These are phyloP conservation scores for Dispira simplex DNA, from an alignment of 192 early-diverging fungal species.

Conservation along the genomic window DNA sequence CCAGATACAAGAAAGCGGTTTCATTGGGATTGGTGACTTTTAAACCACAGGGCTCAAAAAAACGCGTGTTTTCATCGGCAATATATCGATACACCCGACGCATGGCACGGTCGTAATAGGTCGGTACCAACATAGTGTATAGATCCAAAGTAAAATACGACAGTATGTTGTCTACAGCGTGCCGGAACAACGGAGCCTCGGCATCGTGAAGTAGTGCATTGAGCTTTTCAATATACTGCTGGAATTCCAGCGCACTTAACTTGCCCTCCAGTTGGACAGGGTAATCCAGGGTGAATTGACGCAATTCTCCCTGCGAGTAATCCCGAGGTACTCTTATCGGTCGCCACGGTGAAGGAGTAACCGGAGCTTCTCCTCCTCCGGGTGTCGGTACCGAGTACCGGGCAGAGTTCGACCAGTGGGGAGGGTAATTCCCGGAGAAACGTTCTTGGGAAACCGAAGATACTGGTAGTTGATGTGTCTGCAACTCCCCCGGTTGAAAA, in stretches of 20 bases:
- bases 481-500: too few species aligned
- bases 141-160: constrained; percentile 29
- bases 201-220: constrained; percentile 26
- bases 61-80: constrained; percentile 19
- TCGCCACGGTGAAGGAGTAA: neutral
- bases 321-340: constrained; percentile 26
- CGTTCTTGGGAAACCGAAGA: too few species aligned
- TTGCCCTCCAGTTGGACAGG: constrained; percentile 22
- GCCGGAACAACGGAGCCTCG: constrained; percentile 26
- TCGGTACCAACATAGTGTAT: constrained; percentile 27
- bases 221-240: constrained; percentile 22
- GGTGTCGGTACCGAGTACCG: too few species aligned
- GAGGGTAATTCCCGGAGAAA: too few species aligned
- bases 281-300: constrained; percentile 21
- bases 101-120: constrained; percentile 19
- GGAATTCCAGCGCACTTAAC: constrained; percentile 24
- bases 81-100: constrained; percentile 20
- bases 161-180: constrained; percentile 27
- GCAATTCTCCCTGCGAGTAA: constrained; percentile 25
- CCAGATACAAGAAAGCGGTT: constrained; percentile 34
- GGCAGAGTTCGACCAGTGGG: too few species aligned
- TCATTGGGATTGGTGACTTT: constrained; percentile 25
- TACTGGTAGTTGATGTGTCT: too few species aligned
- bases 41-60: constrained; percentile 25
- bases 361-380: too few species aligned